Base-by-base conservation (phyloP, 2,329 filamentous ascomycete genomes). In the Neurospora sp. region DNA sequence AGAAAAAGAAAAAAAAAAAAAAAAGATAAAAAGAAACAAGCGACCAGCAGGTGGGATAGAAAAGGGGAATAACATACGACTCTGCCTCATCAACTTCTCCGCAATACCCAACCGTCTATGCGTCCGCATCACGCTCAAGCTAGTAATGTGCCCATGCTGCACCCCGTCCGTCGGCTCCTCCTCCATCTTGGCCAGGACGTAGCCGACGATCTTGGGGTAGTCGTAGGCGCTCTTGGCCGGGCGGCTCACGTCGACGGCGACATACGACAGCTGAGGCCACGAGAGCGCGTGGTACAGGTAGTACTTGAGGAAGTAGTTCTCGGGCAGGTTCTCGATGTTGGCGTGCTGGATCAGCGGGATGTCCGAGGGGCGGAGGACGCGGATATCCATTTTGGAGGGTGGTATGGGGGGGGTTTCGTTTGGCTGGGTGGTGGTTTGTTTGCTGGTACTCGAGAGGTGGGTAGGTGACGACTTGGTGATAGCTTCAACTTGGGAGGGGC, bases 221-320 rank as follows among this genome's bases (percentile, higher is more conserved):
- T 96, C 92, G 81, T 95, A 92, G 66, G 90, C 89, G 0, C 90
- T 88, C 79, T 90, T 90, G 75, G 87, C 87, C 40, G 93, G 92
- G 41, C 93, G 88, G 23, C 91, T 92, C 70, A 94, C 90, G 81
- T 98, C 95, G 76, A 99, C 93, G 75, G 96, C 96, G 70, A 99
- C 95, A 82, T 94, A 98, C 82, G 91, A 95, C 74, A 99, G 89
- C 83, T 98, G 95, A 66, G 96, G 96, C 96, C 96, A 99, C 76
- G 93, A 97, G 75, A 98, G 89, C 17, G 95, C 94, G 82, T 99
- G 96, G 87, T 99, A 99, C 78, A 99, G 89, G 85, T 99, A 99
- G 87, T 99, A 99, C 87, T 99, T 99, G 83, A 97, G 92, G 81
- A 98, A 98, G 88, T 99, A 99, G 86, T 99, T 99, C 82, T 99